phyloP scores from a whole-genome alignment of 345 rosid species.

The Corchorus olitorius region DNA sequence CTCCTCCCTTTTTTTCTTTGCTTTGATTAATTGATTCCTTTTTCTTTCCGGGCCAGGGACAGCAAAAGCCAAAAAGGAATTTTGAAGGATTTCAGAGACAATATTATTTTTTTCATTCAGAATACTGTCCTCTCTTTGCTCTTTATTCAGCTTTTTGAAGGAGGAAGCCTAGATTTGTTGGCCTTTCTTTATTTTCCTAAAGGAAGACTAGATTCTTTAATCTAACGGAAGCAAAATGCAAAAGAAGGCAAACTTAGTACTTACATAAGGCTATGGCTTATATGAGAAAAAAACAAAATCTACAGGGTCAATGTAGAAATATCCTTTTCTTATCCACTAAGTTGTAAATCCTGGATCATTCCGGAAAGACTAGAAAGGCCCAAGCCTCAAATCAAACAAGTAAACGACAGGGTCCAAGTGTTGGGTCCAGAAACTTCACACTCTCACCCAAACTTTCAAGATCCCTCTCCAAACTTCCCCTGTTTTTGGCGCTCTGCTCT shows the following conservation, averaged over 20 bases:
- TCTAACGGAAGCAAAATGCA: neutral
- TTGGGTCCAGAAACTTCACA: constrained; percentile 19
- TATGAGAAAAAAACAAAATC: neutral
- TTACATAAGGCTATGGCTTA: neutral
- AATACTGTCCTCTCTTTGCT: neutral
- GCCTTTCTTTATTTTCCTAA: neutral
- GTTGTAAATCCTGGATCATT: constrained; percentile 19
- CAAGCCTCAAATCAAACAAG: neutral
- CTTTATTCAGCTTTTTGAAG: constrained; percentile 10
- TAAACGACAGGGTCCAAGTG: constrained; percentile 1
- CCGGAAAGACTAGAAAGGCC: constrained; percentile 18
- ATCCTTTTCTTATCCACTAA: neutral
- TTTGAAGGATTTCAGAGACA: neutral
- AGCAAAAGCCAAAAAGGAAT: neutral
- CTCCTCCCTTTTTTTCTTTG: neutral
- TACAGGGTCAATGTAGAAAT: neutral
- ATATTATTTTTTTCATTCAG: neutral
- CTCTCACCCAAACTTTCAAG: constrained; percentile 26
- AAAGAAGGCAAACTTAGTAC: neutral
- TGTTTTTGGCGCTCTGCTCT: constrained; percentile 8
- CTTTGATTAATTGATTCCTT: neutral
- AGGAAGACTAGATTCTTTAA: neutral
- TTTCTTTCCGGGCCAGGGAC: neutral
- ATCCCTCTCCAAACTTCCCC: constrained; percentile 29
- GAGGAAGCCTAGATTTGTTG: neutral